Base-by-base conservation (phyloP, 2,329 filamentous ascomycete species). In the Fusarium palustre region DNA sequence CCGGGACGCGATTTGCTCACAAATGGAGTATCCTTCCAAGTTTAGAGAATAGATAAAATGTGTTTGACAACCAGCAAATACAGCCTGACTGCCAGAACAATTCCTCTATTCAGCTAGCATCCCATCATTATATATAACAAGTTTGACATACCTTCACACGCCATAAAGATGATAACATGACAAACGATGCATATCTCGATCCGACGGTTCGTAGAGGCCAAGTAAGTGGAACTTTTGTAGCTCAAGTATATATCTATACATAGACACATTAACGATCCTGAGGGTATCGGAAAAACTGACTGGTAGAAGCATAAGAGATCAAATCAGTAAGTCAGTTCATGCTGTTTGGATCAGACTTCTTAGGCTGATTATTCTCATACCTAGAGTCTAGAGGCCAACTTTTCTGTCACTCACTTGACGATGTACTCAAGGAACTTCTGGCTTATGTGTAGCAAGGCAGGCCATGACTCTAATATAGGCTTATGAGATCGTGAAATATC, bases 1-100 rank as follows among this genome's bases (percentile, higher is more conserved):
- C 66, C 5, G 43, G 15, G 45, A 56, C 57, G 45, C 46, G 59
- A 1, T 61, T 61, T 61, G 25, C 59, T 69, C 12, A 62, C 58
- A 18, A 66, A 62, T n/a, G 41, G 25, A 4, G 55, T 59, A 25
- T 49, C 6, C 46, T 58, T 12, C 13, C 33, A 11, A 5, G 24
- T 13, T 15, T 42, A 5, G 33, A 24, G 24, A 11, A 28, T 13
- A 13, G 4, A 13, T 28, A 9, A 45, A 45, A n/a, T 30, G 16
- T n/a, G 18, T 45, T n/a, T 1, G 11, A n/a, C 24, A 9, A n/a
- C 11, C 16, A n/a, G 25, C 6, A 10, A 3, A 15, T 4, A 31
- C 20, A 11, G 5, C 49, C 8, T 15, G 13, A 13, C 12, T 24
- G 28, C 5, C 13, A 6, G 5, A 28, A 18, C 10, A 13, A 1